These are phyloP conservation scores for Mycena capillaripes DNA, from an alignment of 768 basidiomycete genomes.

Conservation along the genomic window DNA sequence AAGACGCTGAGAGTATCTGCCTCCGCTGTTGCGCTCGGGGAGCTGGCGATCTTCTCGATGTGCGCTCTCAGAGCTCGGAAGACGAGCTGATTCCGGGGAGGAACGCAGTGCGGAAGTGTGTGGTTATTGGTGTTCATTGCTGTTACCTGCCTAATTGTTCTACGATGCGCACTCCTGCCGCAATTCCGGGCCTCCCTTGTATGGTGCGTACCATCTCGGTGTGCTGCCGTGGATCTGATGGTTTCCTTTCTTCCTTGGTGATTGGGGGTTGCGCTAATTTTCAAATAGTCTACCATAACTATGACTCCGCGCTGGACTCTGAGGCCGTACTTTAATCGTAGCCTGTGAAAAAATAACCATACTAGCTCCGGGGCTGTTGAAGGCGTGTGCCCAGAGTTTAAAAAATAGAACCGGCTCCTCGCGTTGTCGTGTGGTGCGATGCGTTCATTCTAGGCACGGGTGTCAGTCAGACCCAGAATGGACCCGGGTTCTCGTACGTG, in stretches of 20 bases:
- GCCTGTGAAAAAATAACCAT: slow-evolving; percentile 9
- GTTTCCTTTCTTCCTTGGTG: too few species aligned
- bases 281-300: neutral
- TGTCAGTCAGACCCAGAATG: neutral
- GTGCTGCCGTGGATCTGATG: too few species aligned
- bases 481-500: neutral
- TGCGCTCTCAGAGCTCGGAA: too few species aligned
- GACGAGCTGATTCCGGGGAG: too few species aligned
- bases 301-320: neutral
- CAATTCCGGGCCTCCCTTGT: slow-evolving; percentile 2
- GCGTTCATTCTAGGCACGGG: neutral
- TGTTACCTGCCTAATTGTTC: too few species aligned
- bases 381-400: slow-evolving; percentile 15
- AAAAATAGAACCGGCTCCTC: slow-evolving; percentile 21
- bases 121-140: too few species aligned
- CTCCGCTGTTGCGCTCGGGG: too few species aligned
- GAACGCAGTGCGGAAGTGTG: too few species aligned
- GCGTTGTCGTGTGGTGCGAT: neutral
- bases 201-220: slow-evolving; percentile 6
- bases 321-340: slow-evolving; percentile 1
- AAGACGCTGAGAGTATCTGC: too few species aligned
- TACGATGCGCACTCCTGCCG: too few species aligned
- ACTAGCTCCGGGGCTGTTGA: slow-evolving; percentile 16
- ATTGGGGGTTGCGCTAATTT: neutral
- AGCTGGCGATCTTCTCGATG: too few species aligned